Evolutionary conservation across 352 stramenopile species (phyloP), one percentile per base, ranked within the genome.

Genomic region (Peronospora tabacina): DNA sequence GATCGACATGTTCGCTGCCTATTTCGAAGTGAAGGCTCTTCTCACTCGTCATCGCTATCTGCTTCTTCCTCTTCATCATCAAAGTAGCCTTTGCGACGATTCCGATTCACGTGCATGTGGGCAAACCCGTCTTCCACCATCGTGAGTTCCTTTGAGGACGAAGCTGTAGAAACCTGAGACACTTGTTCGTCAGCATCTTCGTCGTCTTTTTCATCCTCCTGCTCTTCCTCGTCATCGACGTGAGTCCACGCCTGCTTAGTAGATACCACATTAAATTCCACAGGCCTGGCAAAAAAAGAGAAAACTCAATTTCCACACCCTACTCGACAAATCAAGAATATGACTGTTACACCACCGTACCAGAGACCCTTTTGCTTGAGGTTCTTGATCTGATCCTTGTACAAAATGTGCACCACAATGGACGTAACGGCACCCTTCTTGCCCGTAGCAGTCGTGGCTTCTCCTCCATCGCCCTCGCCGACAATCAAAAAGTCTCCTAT

Each of bases 351-450:
- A 17, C 24, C 15, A 41, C 43, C 58, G 37, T 57, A 85, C 96
- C 96, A 99, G 3, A 98, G 71, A 16, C 81, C 74, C 54, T 96
- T 96, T 34, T 69, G 70, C 72, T 97, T 96, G 24, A 98, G 83
- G 68, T 98, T 92, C 58, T 98, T 97, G 43, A 99, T 94, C 77
- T 99, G 96, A 56, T 99, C 96, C 57, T 98, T 98, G 76, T 98
- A 98, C 28, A 99, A 62, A 73, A 99, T 98, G 61, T 98, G 92
- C 67, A 94, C 80, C 44, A 99, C 85, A 40, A 91, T 90, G 32
- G 83, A 94, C 35, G 82, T 92, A 37, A 97, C 87, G 7, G 85
- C 88, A 22, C 84, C 85, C 46, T 92, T 90, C 66, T 90, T 92
- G 59, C 84, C 82, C 34, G 72, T 85, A 15, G 72, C 72, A 20